Evolutionary conservation across 108 stramenopile genomes (phyloP), one percentile per base, ranked within the genome.

Genomic region (Cylindrotheca fusiformis): DNA sequence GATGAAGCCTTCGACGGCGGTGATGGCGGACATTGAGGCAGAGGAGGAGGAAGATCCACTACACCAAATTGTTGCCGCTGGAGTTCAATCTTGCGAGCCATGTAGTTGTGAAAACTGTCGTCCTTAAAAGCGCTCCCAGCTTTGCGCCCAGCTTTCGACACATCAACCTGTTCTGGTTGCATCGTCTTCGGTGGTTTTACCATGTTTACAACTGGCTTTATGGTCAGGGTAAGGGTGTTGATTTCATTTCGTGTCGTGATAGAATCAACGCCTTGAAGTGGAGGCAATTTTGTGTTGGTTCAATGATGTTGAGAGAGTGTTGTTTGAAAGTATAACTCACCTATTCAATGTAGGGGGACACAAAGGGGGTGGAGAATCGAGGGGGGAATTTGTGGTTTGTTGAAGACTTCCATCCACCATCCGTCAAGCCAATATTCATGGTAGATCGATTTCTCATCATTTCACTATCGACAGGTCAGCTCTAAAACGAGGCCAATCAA

Each of bases 101-200:
- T 88, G 76, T 93, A 93, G 29, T 85, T 71, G 8, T 80, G 82
- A 76, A 93, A 93, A 28, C 72, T 71, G 63, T 93, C 82, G 67
- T 85, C 82, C 47, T 74, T 69, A 50, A 81, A 72, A 0, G 71
- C 64, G 24, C 57, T 58, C 17, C 65, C 61, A 5, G 63, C 26
- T 33, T 52, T 36, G 12, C 69, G 72, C 12, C 65, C 65, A 3
- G 73, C 69, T 53, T 63, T 71, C 32, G 49, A 23, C 30, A 75
- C 44, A 32, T 74, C 76, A 19, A 70, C 63, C 24, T 60, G 27
- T 52, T 75, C 76, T 18, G 75, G 75, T 52, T 81, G 71, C 75
- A 81, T 76, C 1, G 69, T 65, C 30, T 76, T 75, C 30, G 80
- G 64, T 8, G 80, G 80, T 32, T 81, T 81, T 66, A 81, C 75